A percentile compares a stretch with the other conserved stretches of the same genome.
phyloP scores from a whole-genome alignment of 768 basidiomycete species.

The Trametes punicea region DNA sequence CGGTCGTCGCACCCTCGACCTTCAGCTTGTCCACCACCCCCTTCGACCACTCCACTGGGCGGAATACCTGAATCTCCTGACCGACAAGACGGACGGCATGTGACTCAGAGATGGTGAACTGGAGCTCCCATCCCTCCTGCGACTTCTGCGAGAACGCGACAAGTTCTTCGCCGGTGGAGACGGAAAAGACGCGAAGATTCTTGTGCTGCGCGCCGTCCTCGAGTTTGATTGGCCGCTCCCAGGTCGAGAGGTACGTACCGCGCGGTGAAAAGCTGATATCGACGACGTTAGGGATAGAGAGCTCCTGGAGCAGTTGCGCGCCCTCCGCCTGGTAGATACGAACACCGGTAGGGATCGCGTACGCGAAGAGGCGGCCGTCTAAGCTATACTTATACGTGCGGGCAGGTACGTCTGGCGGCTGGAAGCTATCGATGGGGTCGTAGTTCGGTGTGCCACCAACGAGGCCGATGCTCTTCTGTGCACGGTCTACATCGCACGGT shows the following conservation, averaged over 20 bases:
- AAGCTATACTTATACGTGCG: constrained; percentile 79
- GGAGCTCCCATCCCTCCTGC: constrained; percentile 88
- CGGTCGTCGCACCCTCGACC: constrained; percentile 77
- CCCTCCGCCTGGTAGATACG: constrained; percentile 74
- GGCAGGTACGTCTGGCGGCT: constrained; percentile 64
- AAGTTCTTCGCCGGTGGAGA: constrained; percentile 82
- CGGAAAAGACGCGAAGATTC: constrained; percentile 90
- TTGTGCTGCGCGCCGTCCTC: constrained; percentile 91
- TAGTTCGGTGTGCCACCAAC: constrained; percentile 82
- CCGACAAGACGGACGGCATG: constrained; percentile 80
- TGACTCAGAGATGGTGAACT: constrained; percentile 87
- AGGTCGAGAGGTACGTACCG: constrained; percentile 90
- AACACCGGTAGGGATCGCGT: constrained; percentile 76
- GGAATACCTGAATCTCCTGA: constrained; percentile 80
- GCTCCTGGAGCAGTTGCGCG: constrained; percentile 69
- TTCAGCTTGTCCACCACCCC: constrained; percentile 79
- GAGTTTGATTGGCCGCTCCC: constrained; percentile 91
- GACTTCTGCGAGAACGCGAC: constrained; percentile 86
- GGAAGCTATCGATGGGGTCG: constrained; percentile 56
- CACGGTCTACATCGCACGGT: constrained; percentile 60
- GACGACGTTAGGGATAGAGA: constrained; percentile 68
- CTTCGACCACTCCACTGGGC: constrained; percentile 75
- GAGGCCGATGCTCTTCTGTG: constrained; percentile 90
- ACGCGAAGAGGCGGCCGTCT: constrained; percentile 86
- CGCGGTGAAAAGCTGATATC: constrained; percentile 92